Evolutionary conservation across 2,329 filamentous ascomycete genomes (phyloP), one percentile per base, ranked within the genome.

Genomic region (Aureobasidium pullulans): DNA sequence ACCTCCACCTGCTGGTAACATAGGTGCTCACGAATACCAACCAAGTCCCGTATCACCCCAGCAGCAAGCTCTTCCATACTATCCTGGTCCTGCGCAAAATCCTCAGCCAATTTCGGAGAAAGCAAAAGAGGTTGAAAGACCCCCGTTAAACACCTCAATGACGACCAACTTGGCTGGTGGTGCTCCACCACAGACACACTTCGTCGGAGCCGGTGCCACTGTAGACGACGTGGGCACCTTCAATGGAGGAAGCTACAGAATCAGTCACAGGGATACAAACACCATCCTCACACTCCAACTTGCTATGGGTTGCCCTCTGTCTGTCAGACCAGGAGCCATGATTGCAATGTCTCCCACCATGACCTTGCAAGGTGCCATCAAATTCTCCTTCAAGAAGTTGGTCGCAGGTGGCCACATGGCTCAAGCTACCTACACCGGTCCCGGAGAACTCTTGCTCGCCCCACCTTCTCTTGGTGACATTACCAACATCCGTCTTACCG

Each of bases 321-420:
- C 79, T 23, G 90, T 85, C 2, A 94, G 90, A 70, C 91, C 94
- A 16, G 90, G 92, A 13, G 83, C 85, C 59, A 94, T 99, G 91
- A 90, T 99, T 67, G 89, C 90, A 69, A 99, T 97, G 94, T 91
- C 89, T 2, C 87, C 90, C 2, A 88, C 88, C 8, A 82, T 99
- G 57, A 92, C 88, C 0, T 83, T 97, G 48, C 89, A 88, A 73
- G 94, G 94, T 59, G 80, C 80, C 43, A 73, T 95, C 65, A 94
- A 93, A 63, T 96, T 99, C 73, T 88, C 84, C 61, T 79, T 95
- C 75, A 96, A 96, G 76, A 97, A 96, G 76, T 78, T 96, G n/a
- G 77, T 97, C 48, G 82, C 86, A 0, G 88, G 91, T 53, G 88
- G 88, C 56, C 89, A 96, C 52, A 84, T 97, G 78, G 74, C 83